A percentile compares a stretch with the other conserved stretches of the same genome.
Conservation (phyloP, 129 eudicot genomes). For the Solidago caesia region DNA sequence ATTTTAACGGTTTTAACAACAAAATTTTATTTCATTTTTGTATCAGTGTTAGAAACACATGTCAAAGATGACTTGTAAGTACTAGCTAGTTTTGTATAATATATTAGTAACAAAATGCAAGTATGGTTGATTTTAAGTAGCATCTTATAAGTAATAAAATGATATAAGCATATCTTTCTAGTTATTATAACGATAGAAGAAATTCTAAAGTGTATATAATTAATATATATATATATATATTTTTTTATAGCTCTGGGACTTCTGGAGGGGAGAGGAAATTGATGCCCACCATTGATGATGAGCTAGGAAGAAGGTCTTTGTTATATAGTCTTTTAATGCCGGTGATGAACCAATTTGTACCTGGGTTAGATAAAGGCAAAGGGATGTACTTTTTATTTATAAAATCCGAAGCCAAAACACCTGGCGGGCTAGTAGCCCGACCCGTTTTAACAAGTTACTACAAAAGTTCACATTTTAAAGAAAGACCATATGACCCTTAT, state of each 20-base stretch:
- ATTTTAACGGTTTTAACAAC: too few relatives aligned
- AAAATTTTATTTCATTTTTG: too few relatives aligned
- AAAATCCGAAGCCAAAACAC: slow-evolving; percentile 71
- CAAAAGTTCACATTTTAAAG: slow-evolving; percentile 62
- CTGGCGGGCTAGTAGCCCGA: slow-evolving; percentile 69
- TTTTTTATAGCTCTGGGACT: slow-evolving; percentile 59
- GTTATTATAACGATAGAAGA: too few relatives aligned
- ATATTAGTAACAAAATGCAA: too few relatives aligned
- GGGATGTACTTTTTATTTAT: slow-evolving; percentile 66
- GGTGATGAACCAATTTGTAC: slow-evolving; percentile 66
- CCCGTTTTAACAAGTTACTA: slow-evolving; percentile 73
- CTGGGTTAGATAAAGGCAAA: slow-evolving; percentile 70
- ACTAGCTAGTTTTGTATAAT: too few relatives aligned
- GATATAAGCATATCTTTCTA: too few relatives aligned
- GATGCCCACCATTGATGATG: slow-evolving; percentile 82
- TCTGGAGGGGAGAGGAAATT: slow-evolving; percentile 82
- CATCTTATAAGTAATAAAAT: too few relatives aligned
- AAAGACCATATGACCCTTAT: slow-evolving; percentile 56
- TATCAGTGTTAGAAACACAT: too few relatives aligned
- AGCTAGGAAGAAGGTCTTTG: slow-evolving; percentile 51
- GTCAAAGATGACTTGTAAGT: too few relatives aligned
- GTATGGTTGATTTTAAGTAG: too few relatives aligned
- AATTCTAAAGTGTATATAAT: neutral
- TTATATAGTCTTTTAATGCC: slow-evolving; percentile 85
- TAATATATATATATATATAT: neutral